Percentiles rank a stretch among this genome's conserved stretches.
Conservation (phyloP, 306 rosid species). For the Gynostemma pentaphyllum region DNA sequence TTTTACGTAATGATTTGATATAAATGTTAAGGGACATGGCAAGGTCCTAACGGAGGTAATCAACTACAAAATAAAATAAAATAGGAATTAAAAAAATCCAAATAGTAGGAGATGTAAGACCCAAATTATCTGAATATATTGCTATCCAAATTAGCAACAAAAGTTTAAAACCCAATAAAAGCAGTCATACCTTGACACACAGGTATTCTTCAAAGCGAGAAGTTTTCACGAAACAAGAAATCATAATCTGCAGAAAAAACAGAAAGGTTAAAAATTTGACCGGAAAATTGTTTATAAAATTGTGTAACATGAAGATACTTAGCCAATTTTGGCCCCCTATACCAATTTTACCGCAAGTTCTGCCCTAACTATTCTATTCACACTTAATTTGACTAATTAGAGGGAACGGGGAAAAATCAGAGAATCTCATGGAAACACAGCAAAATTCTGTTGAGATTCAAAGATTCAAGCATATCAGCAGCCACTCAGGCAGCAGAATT, state of each 20-base stretch:
- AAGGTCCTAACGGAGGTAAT: not conserved
- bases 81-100: not conserved
- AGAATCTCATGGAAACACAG: too few relatives aligned
- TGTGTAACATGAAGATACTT: not conserved
- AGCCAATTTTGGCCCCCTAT: too few relatives aligned
- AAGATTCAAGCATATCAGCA: too few relatives aligned
- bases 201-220: conserved; percentile 92
- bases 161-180: not conserved
- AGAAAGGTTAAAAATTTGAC: not conserved
- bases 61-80: not conserved
- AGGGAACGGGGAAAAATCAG: too few relatives aligned
- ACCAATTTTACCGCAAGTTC: not conserved
- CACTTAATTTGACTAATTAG: not conserved
- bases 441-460: too few relatives aligned
- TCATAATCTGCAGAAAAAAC: conserved; percentile 50
- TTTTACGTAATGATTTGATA: not conserved
- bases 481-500: too few relatives aligned
- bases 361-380: not conserved
- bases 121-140: not conserved
- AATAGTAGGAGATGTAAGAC: not conserved
- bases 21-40: not conserved
- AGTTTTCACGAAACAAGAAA: conserved; percentile 97
- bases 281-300: not conserved
- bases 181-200: conserved; percentile 62
- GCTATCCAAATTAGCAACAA: not conserved